A percentile compares a stretch with the other conserved stretches of the same genome.
phyloP scores from a whole-genome alignment of 176 grass and related monocot species.

The Oryza officinalis region DNA sequence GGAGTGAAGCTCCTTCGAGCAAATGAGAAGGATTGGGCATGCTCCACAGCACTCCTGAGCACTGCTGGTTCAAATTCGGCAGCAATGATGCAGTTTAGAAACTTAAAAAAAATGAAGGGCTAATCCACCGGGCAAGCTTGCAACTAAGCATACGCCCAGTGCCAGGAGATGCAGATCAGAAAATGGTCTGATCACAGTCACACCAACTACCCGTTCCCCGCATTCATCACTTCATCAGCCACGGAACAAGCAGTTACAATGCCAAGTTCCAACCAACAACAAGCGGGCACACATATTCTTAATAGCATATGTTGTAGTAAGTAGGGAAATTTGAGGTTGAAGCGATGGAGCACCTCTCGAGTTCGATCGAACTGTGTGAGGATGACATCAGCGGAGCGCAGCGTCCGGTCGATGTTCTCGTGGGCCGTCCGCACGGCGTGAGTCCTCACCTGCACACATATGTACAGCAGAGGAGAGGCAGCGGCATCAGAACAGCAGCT shows the following conservation, averaged over 20 bases:
- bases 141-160: not conserved
- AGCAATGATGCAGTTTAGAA: not conserved
- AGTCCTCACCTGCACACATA: conserved; percentile 53
- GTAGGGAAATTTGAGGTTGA: not conserved
- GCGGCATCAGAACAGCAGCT: not conserved
- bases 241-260: not conserved
- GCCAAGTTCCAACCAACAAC: not conserved
- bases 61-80: not conserved
- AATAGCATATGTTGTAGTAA: not conserved
- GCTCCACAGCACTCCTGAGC: not conserved
- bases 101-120: not conserved
- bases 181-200: not conserved
- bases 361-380: conserved; percentile 87
- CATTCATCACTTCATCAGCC: not conserved
- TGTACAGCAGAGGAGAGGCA: not conserved
- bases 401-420: conserved; percentile 97
- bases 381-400: conserved; percentile 87
- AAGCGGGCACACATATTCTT: not conserved
- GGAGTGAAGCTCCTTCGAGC: not conserved
- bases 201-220: not conserved
- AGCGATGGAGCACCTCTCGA: conserved; percentile 52
- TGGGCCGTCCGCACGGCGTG: conserved; percentile 84
- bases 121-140: not conserved
- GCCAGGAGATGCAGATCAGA: not conserved
- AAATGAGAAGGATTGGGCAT: not conserved